These are phyloP conservation scores for Sarocladiaceae sp. DNA, from an alignment of 2,329 filamentous ascomycete species.

Conservation along the genomic window DNA sequence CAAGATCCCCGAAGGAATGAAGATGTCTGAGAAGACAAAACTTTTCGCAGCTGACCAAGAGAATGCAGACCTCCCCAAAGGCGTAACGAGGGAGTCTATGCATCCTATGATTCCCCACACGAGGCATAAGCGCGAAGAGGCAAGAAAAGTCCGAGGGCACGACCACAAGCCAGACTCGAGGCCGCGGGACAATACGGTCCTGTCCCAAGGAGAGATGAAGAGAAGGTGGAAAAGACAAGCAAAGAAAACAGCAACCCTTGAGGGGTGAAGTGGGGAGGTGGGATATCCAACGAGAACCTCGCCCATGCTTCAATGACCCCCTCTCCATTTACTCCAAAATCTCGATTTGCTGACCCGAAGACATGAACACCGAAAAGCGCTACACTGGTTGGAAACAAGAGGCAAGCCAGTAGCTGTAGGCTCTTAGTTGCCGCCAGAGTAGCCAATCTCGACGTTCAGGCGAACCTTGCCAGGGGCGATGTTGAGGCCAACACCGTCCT, in stretches of 20 bases:
- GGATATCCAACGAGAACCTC: slow-evolving; percentile 6
- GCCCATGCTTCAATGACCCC: slow-evolving; percentile 1
- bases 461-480: slow-evolving; percentile 20
- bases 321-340: slow-evolving; percentile 3
- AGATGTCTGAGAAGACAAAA: too few species aligned
- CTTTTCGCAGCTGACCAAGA: too few species aligned
- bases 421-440: slow-evolving; percentile 11
- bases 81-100: too few species aligned
- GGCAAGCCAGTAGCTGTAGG: background rate
- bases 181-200: too few species aligned
- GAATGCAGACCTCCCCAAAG: too few species aligned
- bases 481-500: slow-evolving; percentile 36
- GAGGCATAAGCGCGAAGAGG: too few species aligned
- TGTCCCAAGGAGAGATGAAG: background rate
- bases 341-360: slow-evolving; percentile 4
- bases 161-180: too few species aligned
- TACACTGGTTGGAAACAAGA: background rate
- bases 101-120: too few species aligned
- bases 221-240: slow-evolving; percentile 3
- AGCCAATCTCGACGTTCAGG: slow-evolving; percentile 27
- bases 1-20: too few species aligned
- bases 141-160: too few species aligned
- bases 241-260: slow-evolving; percentile 4
- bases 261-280: background rate
- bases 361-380: background rate